These are phyloP conservation scores for Macrolepiota fuliginosa DNA, from an alignment of 768 basidiomycete species.

Conservation along the genomic window DNA sequence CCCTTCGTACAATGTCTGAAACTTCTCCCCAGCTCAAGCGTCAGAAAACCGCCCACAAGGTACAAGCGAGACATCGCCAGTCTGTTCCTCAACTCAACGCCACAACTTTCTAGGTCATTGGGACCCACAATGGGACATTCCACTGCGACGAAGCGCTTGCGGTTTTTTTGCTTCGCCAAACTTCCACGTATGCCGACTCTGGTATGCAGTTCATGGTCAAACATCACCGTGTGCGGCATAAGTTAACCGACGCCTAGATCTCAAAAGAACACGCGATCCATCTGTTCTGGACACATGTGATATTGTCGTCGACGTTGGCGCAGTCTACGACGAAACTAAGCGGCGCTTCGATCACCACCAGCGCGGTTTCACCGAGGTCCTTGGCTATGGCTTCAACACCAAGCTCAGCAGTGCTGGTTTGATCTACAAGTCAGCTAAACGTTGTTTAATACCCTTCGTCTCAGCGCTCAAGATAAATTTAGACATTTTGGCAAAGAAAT, in stretches of 20 bases:
- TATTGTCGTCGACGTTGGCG: conserved; percentile 97
- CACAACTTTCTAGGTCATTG: conserved; percentile 61
- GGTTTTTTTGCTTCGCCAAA: conserved; percentile 82
- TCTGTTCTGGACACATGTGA: conserved; percentile 73
- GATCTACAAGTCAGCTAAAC: conserved; percentile 80
- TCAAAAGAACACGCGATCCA: conserved; percentile 76
- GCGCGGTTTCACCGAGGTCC: conserved; percentile 85
- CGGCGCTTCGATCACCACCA: conserved; percentile 96
- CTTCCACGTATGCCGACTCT: conserved; percentile 70
- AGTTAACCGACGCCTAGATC: conserved; percentile 33
- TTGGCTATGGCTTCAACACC: conserved; percentile 83
- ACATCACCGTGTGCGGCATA: neutral
- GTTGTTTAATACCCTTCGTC: neutral
- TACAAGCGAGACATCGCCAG: neutral
- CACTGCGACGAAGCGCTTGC: conserved; percentile 98
- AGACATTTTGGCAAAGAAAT: conserved; percentile 92
- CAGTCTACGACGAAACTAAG: conserved; percentile 76
- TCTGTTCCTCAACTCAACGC: neutral
- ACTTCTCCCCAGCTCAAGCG: conserved; percentile 29
- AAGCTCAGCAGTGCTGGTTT: conserved; percentile 93
- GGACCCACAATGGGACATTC: conserved; percentile 94
- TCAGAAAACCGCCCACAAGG: conserved; percentile 39
- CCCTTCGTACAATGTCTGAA: conserved; percentile 18
- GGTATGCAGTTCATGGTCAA: conserved; percentile 38
- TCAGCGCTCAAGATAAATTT: conserved; percentile 6